Percentiles rank a stretch among this genome's conserved stretches.
Conservation (phyloP, 2,329 filamentous ascomycete genomes). For the Zymoseptoria brevis region DNA sequence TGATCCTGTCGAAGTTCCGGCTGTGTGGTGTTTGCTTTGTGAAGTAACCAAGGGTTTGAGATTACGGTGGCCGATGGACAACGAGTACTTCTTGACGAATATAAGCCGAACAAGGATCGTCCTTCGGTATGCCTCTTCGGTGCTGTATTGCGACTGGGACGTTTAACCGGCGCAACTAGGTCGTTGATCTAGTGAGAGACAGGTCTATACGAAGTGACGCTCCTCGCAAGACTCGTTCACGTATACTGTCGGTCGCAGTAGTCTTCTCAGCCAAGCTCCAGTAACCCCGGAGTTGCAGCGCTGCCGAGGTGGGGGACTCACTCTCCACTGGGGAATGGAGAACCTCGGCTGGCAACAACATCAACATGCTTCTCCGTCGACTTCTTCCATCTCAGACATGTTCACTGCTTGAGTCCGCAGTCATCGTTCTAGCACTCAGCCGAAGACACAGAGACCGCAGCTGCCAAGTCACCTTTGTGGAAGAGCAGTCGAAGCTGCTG, state of each 20-base stretch:
- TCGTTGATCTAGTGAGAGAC: background rate
- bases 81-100: background rate
- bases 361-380: background rate
- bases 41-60: no score
- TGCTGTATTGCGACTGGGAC: background rate
- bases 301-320: background rate
- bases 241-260: background rate
- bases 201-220: background rate
- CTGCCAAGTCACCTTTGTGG: no score
- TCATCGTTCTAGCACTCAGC: no score
- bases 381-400: background rate
- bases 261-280: no score
- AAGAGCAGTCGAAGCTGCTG: background rate
- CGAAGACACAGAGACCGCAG: no score
- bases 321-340: background rate
- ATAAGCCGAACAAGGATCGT: background rate
- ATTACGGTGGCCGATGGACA: background rate
- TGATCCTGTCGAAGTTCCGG: conserved; percentile 38
- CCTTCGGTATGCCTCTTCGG: background rate
- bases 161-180: background rate
- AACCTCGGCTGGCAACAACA: background rate
- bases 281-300: background rate
- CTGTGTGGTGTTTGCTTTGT: no score
- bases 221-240: background rate
- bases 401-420: no score